phyloP scores from a whole-genome alignment of 2,329 filamentous ascomycete species.

The Bipolaris bicolor region DNA sequence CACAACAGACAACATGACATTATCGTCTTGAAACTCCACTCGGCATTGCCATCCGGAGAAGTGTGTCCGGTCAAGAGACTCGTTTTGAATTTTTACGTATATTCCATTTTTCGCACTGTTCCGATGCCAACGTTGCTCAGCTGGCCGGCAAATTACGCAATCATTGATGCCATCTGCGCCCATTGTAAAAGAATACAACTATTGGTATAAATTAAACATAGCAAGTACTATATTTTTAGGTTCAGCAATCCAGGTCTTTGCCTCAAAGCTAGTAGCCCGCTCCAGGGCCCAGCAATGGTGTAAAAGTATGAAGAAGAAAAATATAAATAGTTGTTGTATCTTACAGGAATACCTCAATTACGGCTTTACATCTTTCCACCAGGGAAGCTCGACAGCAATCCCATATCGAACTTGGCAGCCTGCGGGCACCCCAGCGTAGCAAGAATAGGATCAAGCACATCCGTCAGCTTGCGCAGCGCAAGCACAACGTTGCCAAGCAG shows the following conservation, averaged over 20 bases:
- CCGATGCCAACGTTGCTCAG: background rate
- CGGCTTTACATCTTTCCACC: slow-evolving; percentile 13
- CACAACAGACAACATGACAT: background rate
- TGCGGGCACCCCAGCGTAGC: slow-evolving; percentile 21
- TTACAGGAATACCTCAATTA: background rate
- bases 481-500: slow-evolving; percentile 23
- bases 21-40: background rate
- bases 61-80: background rate
- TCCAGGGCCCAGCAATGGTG: too few species aligned
- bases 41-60: background rate
- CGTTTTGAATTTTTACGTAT: background rate
- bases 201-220: too few species aligned
- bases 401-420: slow-evolving; percentile 21
- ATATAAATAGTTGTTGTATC: too few species aligned
- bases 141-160: background rate
- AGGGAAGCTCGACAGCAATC: slow-evolving; percentile 24
- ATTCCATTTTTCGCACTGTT: background rate
- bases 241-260: too few species aligned
- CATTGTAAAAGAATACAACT: too few species aligned
- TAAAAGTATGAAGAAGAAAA: too few species aligned
- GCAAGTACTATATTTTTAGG: too few species aligned
- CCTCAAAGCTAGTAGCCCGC: too few species aligned
- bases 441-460: slow-evolving; percentile 22
- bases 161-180: too few species aligned
- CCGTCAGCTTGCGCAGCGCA: slow-evolving; percentile 21